phyloP scores from a whole-genome alignment of 2,329 filamentous ascomycete genomes.

The Aspergillus sp. region DNA sequence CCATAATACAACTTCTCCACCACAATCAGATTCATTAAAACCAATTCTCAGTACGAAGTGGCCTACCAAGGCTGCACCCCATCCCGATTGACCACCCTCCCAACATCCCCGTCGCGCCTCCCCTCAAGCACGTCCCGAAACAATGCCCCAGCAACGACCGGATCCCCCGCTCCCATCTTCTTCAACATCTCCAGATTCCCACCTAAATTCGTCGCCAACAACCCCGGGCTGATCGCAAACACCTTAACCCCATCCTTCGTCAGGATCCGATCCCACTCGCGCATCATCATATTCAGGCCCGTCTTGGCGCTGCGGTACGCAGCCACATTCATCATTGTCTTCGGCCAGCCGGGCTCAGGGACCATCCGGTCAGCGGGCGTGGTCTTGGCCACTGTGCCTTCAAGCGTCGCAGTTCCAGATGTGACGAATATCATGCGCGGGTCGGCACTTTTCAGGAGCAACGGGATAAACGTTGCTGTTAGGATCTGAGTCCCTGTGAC shows the following conservation, averaged over 20 bases:
- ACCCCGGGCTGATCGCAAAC: slow-evolving; percentile 50
- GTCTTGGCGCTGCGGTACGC: slow-evolving; percentile 46
- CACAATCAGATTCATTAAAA: no score
- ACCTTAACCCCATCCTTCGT: slow-evolving; percentile 53
- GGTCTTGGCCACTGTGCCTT: slow-evolving; percentile 17
- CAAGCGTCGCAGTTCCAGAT: slow-evolving; percentile 41
- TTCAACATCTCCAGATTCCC: slow-evolving; percentile 28
- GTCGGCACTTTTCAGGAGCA: slow-evolving; percentile 46
- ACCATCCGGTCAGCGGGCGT: slow-evolving; percentile 2
- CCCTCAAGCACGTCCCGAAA: slow-evolving; percentile 45
- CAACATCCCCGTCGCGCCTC: slow-evolving; percentile 41
- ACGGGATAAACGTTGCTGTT: slow-evolving; percentile 50
- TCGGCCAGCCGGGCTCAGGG: slow-evolving; percentile 44
- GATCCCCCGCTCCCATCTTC: slow-evolving; percentile 31
- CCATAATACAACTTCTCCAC: no score
- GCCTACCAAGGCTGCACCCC: slow-evolving; percentile 18
- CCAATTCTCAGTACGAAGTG: neutral
- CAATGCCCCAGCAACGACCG: slow-evolving; percentile 40
- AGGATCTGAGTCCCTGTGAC: slow-evolving; percentile 49
- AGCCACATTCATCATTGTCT: slow-evolving; percentile 22
- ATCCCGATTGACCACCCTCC: slow-evolving; percentile 33
- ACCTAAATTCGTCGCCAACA: slow-evolving; percentile 49
- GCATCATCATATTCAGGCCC: slow-evolving; percentile 52
- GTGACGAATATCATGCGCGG: slow-evolving; percentile 52
- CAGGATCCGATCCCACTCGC: slow-evolving; percentile 45